Conservation (phyloP, 768 basidiomycete species). For the Panellus pusillus region DNA sequence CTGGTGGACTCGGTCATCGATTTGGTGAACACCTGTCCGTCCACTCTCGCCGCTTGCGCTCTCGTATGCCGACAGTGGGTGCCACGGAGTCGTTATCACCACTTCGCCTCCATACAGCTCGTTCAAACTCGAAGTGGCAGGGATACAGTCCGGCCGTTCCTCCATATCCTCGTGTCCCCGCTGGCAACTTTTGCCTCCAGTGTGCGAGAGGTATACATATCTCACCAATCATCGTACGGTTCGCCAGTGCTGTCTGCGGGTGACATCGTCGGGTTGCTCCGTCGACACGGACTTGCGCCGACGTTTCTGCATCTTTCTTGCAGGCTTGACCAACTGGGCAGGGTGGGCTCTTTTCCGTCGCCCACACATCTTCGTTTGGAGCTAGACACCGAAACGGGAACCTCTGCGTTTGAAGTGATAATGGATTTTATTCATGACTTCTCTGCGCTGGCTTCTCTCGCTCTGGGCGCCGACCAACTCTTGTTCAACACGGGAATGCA, state of each 20-base stretch:
- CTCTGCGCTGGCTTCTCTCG: no score
- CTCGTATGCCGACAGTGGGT: slow-evolving; percentile 11
- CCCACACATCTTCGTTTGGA: no score
- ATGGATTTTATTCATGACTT: no score
- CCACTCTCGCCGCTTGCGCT: neutral
- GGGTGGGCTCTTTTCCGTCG: no score
- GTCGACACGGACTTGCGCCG: no score
- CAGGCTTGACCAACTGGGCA: no score
- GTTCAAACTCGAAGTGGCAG: neutral
- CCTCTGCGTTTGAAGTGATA: no score
- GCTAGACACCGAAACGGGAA: no score
- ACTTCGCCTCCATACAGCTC: slow-evolving; percentile 2
- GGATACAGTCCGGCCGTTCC: slow-evolving; percentile 6
- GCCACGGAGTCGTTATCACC: slow-evolving; percentile 5
- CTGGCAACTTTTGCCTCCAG: slow-evolving; percentile 1
- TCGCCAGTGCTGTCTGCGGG: slow-evolving; percentile 9
- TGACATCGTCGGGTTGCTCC: neutral
- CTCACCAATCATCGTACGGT: slow-evolving; percentile 3
- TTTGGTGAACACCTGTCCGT: neutral
- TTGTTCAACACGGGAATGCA: no score
- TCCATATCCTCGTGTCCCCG: neutral
- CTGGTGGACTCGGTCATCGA: slow-evolving; percentile 14
- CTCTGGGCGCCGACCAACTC: no score
- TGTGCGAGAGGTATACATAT: neutral
- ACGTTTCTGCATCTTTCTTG: no score